Conservation (phyloP, 305 asterid species). For the Solanum hybrid region DNA sequence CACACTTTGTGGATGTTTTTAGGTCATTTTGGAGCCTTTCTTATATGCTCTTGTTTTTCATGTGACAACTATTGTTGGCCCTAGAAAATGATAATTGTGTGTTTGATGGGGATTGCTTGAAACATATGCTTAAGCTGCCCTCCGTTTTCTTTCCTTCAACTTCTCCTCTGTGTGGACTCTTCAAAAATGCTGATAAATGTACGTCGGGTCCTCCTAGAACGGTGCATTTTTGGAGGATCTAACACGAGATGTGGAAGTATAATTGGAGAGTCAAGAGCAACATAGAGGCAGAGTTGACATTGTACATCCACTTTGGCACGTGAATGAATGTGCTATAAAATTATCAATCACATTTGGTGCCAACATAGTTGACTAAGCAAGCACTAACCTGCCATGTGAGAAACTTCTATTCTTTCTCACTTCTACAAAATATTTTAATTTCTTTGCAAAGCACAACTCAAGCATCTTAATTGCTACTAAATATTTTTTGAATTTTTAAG, state of each 20-base stretch:
- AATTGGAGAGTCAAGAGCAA: background rate
- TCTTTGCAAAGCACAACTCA: background rate
- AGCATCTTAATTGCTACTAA: background rate
- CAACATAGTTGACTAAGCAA: background rate
- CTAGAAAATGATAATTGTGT: background rate
- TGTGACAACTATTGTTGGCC: background rate
- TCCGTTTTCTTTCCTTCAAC: conserved; percentile 7
- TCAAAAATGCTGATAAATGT: background rate
- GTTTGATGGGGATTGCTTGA: background rate
- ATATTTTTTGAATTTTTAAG: background rate
- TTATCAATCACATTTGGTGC: background rate
- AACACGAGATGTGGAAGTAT: background rate
- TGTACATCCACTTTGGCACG: background rate
- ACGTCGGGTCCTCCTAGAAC: background rate
- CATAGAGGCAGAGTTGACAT: background rate
- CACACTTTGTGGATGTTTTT: background rate
- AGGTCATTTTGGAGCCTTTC: background rate
- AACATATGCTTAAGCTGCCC: background rate
- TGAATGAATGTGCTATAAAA: background rate
- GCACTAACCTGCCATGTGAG: background rate
- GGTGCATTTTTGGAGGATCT: background rate
- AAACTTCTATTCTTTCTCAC: background rate
- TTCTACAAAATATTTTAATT: background rate
- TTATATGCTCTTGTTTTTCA: background rate
- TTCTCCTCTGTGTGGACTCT: background rate